Evolutionary conservation across 2,329 filamentous ascomycete species (phyloP).

Genomic region (Trichoderma harzianum): DNA sequence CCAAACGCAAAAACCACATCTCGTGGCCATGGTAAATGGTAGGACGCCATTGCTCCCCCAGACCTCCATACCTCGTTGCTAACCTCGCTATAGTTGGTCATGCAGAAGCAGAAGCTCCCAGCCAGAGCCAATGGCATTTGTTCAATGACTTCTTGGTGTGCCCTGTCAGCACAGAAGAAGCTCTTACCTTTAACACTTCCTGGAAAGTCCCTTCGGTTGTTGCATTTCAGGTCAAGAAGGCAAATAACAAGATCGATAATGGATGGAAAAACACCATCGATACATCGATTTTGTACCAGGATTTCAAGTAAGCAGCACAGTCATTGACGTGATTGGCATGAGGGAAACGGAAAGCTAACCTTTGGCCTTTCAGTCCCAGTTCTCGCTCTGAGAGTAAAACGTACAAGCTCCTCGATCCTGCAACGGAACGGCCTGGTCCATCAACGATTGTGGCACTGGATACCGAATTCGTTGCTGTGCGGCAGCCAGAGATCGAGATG

Average conservation of each 20-base stretch:
- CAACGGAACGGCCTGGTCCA: constrained; percentile 63
- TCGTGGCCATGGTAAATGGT: constrained; percentile 90
- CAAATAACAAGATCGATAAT: constrained; percentile 78
- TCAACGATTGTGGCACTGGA: constrained; percentile 83
- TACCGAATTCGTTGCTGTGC: constrained; percentile 91
- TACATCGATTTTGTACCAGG: constrained; percentile 77
- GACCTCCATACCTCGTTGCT: neutral
- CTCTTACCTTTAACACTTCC: constrained; percentile 78
- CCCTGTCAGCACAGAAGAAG: constrained; percentile 75
- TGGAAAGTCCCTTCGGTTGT: constrained; percentile 94
- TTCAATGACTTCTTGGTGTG: constrained; percentile 97
- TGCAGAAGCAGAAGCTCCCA: constrained; percentile 56
- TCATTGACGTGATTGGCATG: neutral
- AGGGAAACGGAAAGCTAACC: neutral
- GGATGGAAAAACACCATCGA: constrained; percentile 84
- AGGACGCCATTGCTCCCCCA: constrained; percentile 25
- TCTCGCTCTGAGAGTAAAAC: constrained; percentile 43
- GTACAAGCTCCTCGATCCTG: constrained; percentile 56
- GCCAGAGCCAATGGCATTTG: constrained; percentile 79
- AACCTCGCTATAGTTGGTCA: constrained; percentile 53
- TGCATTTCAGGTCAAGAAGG: constrained; percentile 77
- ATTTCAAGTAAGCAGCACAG: constrained; percentile 47
- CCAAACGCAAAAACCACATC: constrained; percentile 80
- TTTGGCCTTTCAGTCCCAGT: neutral
- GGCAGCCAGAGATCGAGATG: constrained; percentile 92